These are phyloP conservation scores for Colletotrichum camelliae DNA, from an alignment of 2,329 filamentous ascomycete genomes.

Conservation along the genomic window DNA sequence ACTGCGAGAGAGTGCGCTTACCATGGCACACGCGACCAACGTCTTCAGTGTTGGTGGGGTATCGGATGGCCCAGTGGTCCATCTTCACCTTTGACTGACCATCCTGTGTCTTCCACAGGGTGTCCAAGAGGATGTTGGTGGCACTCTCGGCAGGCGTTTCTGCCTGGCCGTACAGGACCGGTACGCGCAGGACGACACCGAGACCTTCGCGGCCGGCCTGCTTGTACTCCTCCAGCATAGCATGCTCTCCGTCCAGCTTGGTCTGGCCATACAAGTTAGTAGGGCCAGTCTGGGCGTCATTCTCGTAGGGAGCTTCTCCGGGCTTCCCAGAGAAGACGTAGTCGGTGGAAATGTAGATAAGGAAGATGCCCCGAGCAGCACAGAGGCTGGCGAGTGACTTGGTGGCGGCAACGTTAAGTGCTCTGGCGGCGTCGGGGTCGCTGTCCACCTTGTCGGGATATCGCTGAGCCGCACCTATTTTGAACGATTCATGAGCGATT, in stretches of 20 bases:
- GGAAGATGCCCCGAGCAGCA: conserved; percentile 62
- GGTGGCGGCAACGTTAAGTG: conserved; percentile 78
- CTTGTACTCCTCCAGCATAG: conserved; percentile 67
- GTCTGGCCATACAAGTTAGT: conserved; percentile 77
- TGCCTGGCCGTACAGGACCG: conserved; percentile 82
- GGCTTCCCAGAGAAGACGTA: conserved; percentile 77
- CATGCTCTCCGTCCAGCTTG: conserved; percentile 65
- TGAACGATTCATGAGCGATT: not conserved
- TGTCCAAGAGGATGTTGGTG: conserved; percentile 80
- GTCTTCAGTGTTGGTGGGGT: conserved; percentile 89
- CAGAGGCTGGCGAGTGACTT: conserved; percentile 70
- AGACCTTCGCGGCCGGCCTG: conserved; percentile 54
- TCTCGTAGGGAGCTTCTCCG: conserved; percentile 85
- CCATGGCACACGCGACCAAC: conserved; percentile 78
- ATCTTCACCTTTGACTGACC: conserved; percentile 69
- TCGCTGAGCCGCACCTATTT: conserved; percentile 80
- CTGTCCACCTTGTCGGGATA: conserved; percentile 86
- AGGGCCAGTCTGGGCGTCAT: conserved; percentile 66
- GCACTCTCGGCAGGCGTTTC: conserved; percentile 77
- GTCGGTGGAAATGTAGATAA: conserved; percentile 84
- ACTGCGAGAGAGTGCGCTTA: conserved; percentile 37
- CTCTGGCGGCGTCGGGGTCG: conserved; percentile 76
- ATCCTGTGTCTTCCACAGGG: conserved; percentile 76
- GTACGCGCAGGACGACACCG: conserved; percentile 78
- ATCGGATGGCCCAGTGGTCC: conserved; percentile 86